phyloP scores from a whole-genome alignment of 2,329 filamentous ascomycete genomes.

The Penicillium sp. region DNA sequence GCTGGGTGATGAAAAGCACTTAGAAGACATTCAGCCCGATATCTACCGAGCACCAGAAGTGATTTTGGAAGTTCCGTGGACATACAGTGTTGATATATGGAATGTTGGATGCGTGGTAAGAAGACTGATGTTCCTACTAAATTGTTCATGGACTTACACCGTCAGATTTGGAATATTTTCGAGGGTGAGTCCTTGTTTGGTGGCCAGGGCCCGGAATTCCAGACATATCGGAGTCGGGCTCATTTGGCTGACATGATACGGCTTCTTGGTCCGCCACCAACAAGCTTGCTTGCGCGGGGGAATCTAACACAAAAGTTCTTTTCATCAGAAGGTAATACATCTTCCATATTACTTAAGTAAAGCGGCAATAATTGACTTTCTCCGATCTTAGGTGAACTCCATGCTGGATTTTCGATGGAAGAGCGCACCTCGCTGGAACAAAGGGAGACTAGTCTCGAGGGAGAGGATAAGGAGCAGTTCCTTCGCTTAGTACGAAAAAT shows the following conservation, averaged over 20 bases:
- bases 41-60: conserved; percentile 46
- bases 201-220: conserved; percentile 39
- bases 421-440: conserved; percentile 33
- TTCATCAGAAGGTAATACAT: conserved; percentile 32
- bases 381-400: conserved; percentile 29
- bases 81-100: conserved; percentile 59
- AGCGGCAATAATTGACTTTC: not conserved
- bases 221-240: conserved; percentile 45
- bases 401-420: conserved; percentile 19
- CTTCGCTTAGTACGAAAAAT: no score
- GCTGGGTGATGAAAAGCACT: conserved; percentile 34
- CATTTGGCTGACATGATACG: conserved; percentile 52
- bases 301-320: conserved; percentile 41
- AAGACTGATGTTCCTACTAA: not conserved
- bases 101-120: conserved; percentile 53
- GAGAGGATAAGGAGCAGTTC: no score
- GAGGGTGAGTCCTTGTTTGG: no score
- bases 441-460: conserved; percentile 40
- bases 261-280: conserved; percentile 47
- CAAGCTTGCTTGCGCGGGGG: conserved; percentile 34
- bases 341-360: not conserved
- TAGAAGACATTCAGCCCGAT: conserved; percentile 30
- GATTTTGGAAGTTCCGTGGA: no score
- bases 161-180: conserved; percentile 53
- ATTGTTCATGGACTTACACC: not conserved